Conservation (phyloP, 441 rosid species). For the Erodium trifolium region DNA sequence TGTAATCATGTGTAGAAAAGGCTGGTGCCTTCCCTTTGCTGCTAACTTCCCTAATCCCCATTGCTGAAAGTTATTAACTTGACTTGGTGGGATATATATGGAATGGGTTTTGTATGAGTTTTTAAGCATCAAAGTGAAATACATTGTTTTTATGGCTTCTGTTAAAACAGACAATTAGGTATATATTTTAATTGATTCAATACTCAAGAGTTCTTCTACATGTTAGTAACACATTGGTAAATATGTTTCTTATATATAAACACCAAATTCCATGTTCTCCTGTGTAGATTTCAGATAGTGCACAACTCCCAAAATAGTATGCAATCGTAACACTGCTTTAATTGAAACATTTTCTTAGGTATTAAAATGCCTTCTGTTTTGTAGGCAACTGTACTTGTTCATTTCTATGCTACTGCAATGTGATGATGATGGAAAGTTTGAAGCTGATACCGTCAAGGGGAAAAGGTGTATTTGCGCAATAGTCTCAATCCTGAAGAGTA, state of each 20-base stretch:
- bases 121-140: background rate
- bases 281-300: background rate
- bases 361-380: constrained; percentile 19
- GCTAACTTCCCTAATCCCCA: background rate
- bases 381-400: constrained; percentile 72
- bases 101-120: background rate
- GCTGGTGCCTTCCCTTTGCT: background rate
- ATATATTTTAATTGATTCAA: background rate
- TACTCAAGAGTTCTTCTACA: background rate
- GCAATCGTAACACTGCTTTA: background rate
- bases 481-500: constrained; percentile 50
- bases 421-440: constrained; percentile 81
- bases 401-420: constrained; percentile 64
- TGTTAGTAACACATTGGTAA: background rate
- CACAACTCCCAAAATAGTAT: background rate
- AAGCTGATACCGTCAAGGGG: constrained; percentile 46
- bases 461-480: constrained; percentile 53
- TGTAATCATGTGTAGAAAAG: background rate
- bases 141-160: background rate
- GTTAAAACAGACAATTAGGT: background rate
- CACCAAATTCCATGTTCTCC: background rate
- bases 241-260: background rate
- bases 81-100: background rate
- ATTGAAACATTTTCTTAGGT: background rate
- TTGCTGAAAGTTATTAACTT: background rate